A percentile compares a stretch with the other conserved stretches of the same genome.
Conservation (phyloP, 805 yeast genomes). For the Kodamaea sagamina region DNA sequence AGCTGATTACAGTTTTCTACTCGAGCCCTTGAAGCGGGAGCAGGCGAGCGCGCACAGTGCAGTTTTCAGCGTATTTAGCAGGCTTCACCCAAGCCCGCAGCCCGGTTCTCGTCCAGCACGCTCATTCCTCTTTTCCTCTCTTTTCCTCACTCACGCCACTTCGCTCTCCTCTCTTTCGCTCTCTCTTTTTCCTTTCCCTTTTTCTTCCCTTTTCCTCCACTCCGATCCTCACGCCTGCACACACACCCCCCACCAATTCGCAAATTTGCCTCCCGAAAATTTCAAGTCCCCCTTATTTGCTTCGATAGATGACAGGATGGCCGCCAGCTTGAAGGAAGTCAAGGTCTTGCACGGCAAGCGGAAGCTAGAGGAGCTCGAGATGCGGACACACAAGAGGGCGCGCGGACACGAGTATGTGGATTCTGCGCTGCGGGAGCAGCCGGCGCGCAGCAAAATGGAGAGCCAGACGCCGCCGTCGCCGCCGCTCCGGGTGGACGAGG, state of each 20-base stretch:
- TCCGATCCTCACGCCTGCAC: constrained; percentile 4
- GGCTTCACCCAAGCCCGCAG: background rate
- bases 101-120: too few relatives aligned
- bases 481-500: constrained; percentile 2
- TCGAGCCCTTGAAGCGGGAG: too few relatives aligned
- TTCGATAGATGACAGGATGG: constrained; percentile 24
- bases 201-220: constrained; percentile 1
- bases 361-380: constrained; percentile 37
- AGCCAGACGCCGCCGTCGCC: constrained; percentile 10
- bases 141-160: too few relatives aligned
- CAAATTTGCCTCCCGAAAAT: constrained; percentile 10
- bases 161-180: background rate
- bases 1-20: too few relatives aligned
- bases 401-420: constrained; percentile 21
- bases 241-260: constrained; percentile 5
- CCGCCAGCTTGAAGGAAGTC: constrained; percentile 34
- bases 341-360: constrained; percentile 23
- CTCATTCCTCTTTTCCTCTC: too few relatives aligned
- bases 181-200: background rate
- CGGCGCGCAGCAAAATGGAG: background rate
- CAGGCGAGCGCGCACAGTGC: too few relatives aligned
- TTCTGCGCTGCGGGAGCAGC: constrained; percentile 2
- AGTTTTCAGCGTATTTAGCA: background rate
- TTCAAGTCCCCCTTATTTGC: constrained; percentile 9
- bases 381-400: constrained; percentile 25